Evolutionary conservation across 768 basidiomycete genomes (phyloP), one percentile per base, ranked within the genome.

Genomic region (Boletus reticulatus): DNA sequence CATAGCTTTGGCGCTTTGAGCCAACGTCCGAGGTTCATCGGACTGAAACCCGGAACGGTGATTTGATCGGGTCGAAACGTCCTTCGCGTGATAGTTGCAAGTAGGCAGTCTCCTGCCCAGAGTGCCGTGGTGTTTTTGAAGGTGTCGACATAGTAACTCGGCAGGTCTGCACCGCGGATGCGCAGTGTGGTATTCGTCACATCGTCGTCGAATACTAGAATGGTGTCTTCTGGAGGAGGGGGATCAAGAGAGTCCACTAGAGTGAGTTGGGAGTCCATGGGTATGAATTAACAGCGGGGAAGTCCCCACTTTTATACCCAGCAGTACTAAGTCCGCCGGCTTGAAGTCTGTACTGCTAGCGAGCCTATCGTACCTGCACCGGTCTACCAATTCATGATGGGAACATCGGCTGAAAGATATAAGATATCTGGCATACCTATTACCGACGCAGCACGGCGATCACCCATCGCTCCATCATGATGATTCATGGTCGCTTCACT

Each of bases 211-310:
- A 66, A 64, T 16, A 38, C 1, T 17, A 67, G 17, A 9, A 54
- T 4, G 3, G 54, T 52, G 22, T 39, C 52, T 4, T 47, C 43
- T n/a, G 32, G n/a, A 31, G 29, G 38, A 22, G 11, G 13, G 48
- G 19, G 50, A 9, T 20, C 4, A 12, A 2, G 3, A 13, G 42
- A 4, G 41, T 66, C 48, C 31, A 57, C 46, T 9, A 65, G 48
- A 8, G 64, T 66, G 37, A 67, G 52, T 36, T 61, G 64, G 24
- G 61, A 63, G 4, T 57, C 41, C 61, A 60, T 61, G 44, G 27
- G 39, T 12, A 4, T 10, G 17, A n/a, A n/a, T 12, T 13, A 43
- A 45, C 34, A 29, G 29, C 29, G 24, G 17, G 11, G 6, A 3
- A 36, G 19, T 14, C n/a, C n/a, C 6, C 31, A 2, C 17, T 41